These are phyloP conservation scores for Aspergillus egyptiacus DNA, from an alignment of 495 filamentous ascomycete species.

Conservation along the genomic window DNA sequence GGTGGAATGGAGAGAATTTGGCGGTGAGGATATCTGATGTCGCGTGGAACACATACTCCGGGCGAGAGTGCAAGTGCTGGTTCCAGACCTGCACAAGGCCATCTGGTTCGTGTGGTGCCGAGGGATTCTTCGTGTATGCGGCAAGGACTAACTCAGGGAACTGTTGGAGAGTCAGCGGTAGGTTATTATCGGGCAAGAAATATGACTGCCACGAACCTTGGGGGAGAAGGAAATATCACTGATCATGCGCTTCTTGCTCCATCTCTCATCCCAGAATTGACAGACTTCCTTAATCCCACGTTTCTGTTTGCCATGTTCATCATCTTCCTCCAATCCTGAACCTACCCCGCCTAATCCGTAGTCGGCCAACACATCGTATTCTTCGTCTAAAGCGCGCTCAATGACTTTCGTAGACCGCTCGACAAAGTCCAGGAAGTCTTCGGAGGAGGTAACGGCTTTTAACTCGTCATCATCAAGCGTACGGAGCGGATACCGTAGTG, in stretches of 20 bases:
- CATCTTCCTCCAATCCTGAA: conserved; percentile 75
- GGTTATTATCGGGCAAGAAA: background rate
- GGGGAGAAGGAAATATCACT: conserved; percentile 88
- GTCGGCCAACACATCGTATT: conserved; percentile 91
- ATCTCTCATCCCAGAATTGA: conserved; percentile 90
- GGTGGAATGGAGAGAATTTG: conserved; percentile 96
- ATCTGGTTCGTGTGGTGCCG: conserved; percentile 90
- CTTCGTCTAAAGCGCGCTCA: conserved; percentile 87
- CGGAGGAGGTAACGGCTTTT: conserved; percentile 81
- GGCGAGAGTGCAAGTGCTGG: conserved; percentile 82
- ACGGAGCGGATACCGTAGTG: conserved; percentile 69
- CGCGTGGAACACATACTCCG: conserved; percentile 94
- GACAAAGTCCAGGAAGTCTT: conserved; percentile 92
- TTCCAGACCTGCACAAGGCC: conserved; percentile 97
- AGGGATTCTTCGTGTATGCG: conserved; percentile 93
- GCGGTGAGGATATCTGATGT: conserved; percentile 93
- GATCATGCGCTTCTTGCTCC: conserved; percentile 97
- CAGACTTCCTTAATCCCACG: conserved; percentile 78
- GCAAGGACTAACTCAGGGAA: conserved; percentile 90
- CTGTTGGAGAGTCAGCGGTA: conserved; percentile 25
- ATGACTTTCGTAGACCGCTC: conserved; percentile 95
- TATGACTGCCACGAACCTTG: conserved; percentile 49
- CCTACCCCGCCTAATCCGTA: conserved; percentile 71
- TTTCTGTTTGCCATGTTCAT: conserved; percentile 71
- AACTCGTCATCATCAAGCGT: conserved; percentile 79